Evolutionary conservation across 2,329 filamentous ascomycete genomes (phyloP), one percentile per base, ranked within the genome.

Genomic region (Pezicula carpinea): DNA sequence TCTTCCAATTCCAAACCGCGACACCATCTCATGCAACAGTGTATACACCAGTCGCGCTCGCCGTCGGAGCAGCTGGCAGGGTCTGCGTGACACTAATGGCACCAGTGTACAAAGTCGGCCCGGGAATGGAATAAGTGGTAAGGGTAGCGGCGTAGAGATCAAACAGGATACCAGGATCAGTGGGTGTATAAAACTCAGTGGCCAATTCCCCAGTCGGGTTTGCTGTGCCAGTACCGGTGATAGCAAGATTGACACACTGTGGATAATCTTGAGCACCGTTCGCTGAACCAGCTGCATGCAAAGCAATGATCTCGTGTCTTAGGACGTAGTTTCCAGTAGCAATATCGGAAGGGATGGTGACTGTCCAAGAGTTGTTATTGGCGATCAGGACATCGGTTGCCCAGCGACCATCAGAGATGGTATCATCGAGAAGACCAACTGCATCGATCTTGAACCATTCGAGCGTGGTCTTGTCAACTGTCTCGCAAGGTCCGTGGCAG

Each of bases 321-420:
- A 79, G 56, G 26, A 79, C 72, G 52, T 79, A 79, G 49, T 73
- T 68, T 1, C 75, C 76, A 0, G 71, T 55, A 4, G 59, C 62
- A 38, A 78, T 62, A 18, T 66, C 61, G 0, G 53, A 42, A 4
- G 75, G 75, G 31, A 78, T 67, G 2, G 62, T 68, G n/a, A 73
- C 64, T 14, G 67, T 69, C 71, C 73, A 77, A 54, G 66, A 74
- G 59, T 75, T 75, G 62, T 78, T 78, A 55, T 72, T 71, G 43
- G 66, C 61, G 54, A 79, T 78, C 48, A 81, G 63, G 6, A 74
- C 62, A 52, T 73, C 69, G 4, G 67, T 66, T 1, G 63, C 65
- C 72, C 72, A 75, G 17, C 54, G 68, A 7, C 67, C 67, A 17
- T 64, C 50, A 7, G 38, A 46, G 5, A 44, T 19, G 4, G 66